Evolutionary conservation across 2,329 filamentous ascomycete genomes (phyloP).

Genomic region (Tolypocladium amazonense): DNA sequence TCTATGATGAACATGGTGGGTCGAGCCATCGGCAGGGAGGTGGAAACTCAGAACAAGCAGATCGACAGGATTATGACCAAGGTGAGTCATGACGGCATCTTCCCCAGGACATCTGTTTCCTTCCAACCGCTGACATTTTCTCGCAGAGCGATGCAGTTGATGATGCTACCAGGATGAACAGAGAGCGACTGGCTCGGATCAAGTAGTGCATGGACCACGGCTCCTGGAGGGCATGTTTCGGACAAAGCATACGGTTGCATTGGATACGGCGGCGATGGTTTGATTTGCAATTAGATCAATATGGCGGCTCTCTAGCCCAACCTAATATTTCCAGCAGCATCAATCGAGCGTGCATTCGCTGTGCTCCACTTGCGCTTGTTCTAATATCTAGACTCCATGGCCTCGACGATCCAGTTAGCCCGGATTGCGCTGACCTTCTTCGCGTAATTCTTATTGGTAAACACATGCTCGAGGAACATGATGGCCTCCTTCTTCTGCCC

Average conservation of each 20-base stretch:
- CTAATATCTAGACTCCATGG: slow-evolving; percentile 22
- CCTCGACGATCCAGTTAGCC: slow-evolving; percentile 47
- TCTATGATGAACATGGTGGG: slow-evolving; percentile 64
- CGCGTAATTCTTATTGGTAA: slow-evolving; percentile 55
- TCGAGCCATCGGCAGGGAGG: slow-evolving; percentile 61
- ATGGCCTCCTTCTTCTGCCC: slow-evolving; percentile 55
- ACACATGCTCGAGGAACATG: slow-evolving; percentile 59
- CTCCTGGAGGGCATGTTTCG: not conserved
- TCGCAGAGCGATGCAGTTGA: slow-evolving; percentile 72
- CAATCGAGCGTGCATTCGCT: not conserved
- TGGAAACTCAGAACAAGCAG: slow-evolving; percentile 63
- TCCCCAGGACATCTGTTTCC: not conserved
- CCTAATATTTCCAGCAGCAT: not conserved
- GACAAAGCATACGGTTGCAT: not conserved
- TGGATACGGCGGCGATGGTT: not conserved
- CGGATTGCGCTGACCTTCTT: slow-evolving; percentile 55
- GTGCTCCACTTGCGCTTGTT: not conserved
- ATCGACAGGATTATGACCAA: slow-evolving; percentile 71
- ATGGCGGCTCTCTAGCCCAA: not conserved
- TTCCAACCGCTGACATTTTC: slow-evolving; percentile 15
- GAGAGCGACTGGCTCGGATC: slow-evolving; percentile 58
- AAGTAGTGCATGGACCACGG: slow-evolving; percentile 14
- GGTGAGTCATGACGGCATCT: slow-evolving; percentile 35
- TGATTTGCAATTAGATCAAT: not conserved
- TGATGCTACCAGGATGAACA: slow-evolving; percentile 70